phyloP scores from a whole-genome alignment of 1,139 yeast species.

The Sugiyamaella sp. region DNA sequence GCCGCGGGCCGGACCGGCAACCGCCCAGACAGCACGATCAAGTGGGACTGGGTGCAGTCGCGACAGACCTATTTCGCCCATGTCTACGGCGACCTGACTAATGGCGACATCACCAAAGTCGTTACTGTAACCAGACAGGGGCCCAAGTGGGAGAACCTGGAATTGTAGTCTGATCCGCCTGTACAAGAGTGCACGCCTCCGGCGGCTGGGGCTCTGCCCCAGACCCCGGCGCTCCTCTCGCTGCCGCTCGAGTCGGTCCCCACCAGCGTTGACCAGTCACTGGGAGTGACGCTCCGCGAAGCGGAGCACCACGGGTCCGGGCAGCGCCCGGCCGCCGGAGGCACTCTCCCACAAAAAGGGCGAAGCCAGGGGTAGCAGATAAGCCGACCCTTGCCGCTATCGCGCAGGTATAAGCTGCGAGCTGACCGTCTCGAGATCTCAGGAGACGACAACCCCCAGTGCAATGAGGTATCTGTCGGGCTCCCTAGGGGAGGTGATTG shows the following conservation, averaged over 20 bases:
- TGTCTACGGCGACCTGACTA: conserved; percentile 37
- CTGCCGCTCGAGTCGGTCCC: neutral
- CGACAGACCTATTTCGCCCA: conserved; percentile 37
- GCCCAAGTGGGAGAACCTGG: conserved; percentile 9
- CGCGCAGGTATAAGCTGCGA: too few relatives aligned
- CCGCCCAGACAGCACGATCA: conserved; percentile 31
- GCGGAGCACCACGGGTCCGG: too few relatives aligned
- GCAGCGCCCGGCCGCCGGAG: too few relatives aligned
- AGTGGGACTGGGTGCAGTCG: conserved; percentile 38
- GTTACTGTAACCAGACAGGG: conserved; percentile 25
- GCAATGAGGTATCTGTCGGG: conserved; percentile 12
- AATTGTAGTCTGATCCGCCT: neutral
- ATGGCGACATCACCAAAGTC: conserved; percentile 34
- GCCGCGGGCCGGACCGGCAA: conserved; percentile 36
- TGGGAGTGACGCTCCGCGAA: too few relatives aligned
- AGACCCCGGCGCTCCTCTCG: neutral
- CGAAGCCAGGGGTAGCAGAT: too few relatives aligned
- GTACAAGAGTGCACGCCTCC: neutral
- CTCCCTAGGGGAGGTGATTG: conserved; percentile 13
- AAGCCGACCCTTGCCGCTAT: neutral
- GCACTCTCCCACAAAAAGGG: too few relatives aligned
- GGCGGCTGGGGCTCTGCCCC: neutral
- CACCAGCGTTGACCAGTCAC: too few relatives aligned
- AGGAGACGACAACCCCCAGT: too few relatives aligned
- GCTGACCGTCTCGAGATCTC: too few relatives aligned